Base-by-base conservation (phyloP, 2,329 filamentous ascomycete species). In the Pseudogymnoascus verrucosus region DNA sequence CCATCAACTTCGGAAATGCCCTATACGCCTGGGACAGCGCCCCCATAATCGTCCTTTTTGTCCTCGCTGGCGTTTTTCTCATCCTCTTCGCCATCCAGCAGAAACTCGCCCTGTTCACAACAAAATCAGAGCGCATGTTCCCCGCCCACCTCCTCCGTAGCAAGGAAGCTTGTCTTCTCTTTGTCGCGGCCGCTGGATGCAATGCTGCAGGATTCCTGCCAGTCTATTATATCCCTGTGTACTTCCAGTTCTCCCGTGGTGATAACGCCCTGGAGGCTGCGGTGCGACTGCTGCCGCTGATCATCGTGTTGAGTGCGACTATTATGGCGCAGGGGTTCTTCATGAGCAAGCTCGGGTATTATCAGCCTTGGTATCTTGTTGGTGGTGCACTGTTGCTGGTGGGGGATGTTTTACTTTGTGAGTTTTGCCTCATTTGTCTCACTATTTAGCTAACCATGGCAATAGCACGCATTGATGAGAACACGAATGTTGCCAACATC, bases 191-290 rank as follows among this genome's bases (percentile, higher is more conserved):
- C 69, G 74, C 85, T 4, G 31, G 72, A 23, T 72, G 76, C 3
- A 73, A 77, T 8, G 76, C 87, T 39, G 64, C 78, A 3, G 75
- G 84, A 62, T 84, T 85, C 65, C 57, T 70, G 2, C 23, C 64
- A 6, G 77, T 76, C 66, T 77, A 79, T 19, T 76, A 77, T 39
- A 74, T 79, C 59, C 77, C 81, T 47, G 78, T 83, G 63, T 77
- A 78, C 67, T 80, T 80, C 60, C 77, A 79, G 42, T 80, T 80
- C 64, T 78, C 81, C 44, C 74, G 77, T 10, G 78, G 78, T 39
- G 73, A 81, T 19, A 75, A 76, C 3, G 78, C 77, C 2, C 76
- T 82, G 11, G 82, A 73, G 62, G 69, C 73, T 31, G 71, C 73
- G 16, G 69, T 76, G 61, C 67, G 74, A 8, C 69, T 80, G 1